phyloP scores from a whole-genome alignment of 495 filamentous ascomycete species.

The Lentithecium fluviatile region DNA sequence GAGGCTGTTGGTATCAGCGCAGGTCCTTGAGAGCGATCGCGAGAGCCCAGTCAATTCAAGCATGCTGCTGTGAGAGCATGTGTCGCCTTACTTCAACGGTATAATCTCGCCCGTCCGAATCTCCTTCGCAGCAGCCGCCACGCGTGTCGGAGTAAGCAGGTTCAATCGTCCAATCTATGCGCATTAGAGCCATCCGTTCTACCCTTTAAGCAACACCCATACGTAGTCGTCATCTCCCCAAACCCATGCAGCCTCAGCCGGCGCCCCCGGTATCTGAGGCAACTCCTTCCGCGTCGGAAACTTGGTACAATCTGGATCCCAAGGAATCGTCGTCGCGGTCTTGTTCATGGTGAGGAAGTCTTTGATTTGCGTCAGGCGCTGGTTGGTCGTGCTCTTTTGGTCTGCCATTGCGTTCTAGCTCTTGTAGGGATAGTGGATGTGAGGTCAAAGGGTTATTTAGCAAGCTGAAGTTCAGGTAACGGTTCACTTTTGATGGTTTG shows the following conservation, averaged over 20 bases:
- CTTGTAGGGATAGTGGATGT: background rate
- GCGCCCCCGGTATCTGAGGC: conserved; percentile 44
- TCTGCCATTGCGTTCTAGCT: conserved; percentile 14
- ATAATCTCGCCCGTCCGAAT: conserved; percentile 56
- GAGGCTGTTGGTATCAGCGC: conserved; percentile 36
- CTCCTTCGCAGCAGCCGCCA: conserved; percentile 52
- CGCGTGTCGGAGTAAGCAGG: conserved; percentile 56
- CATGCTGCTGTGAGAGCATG: no score
- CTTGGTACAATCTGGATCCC: conserved; percentile 53
- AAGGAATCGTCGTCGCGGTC: conserved; percentile 51
- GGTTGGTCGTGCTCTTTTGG: conserved; percentile 25
- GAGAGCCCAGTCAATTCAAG: no score
- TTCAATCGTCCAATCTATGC: conserved; percentile 52
- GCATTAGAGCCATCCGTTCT: no score
- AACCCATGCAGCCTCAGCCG: conserved; percentile 56
- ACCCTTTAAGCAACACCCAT: background rate
- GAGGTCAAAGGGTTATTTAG: background rate
- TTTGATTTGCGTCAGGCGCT: conserved; percentile 44
- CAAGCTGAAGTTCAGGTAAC: no score
- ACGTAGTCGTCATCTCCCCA: conserved; percentile 59
- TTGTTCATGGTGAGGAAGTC: conserved; percentile 48
- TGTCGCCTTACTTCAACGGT: conserved; percentile 45
- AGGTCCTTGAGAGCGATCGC: no score
- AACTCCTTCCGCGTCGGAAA: conserved; percentile 57
- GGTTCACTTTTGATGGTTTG: no score